Percentiles rank a stretch among this genome's conserved stretches.
phyloP scores from a whole-genome alignment of 2,329 filamentous ascomycete genomes.

The Arthrobotrys megalospora region DNA sequence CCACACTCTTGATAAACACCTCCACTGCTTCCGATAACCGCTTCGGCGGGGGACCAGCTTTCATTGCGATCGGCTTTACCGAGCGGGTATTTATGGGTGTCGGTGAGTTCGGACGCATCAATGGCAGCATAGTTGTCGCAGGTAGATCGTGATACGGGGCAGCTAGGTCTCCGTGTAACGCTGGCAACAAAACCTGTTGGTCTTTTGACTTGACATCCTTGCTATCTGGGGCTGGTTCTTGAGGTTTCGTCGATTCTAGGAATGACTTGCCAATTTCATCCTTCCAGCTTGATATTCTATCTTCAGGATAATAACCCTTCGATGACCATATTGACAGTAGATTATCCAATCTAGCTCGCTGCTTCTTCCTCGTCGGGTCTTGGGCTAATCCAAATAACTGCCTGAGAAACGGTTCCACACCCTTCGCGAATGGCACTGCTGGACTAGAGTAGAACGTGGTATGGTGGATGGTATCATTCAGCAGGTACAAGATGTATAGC shows the following conservation, averaged over 20 bases:
- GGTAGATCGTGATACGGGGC: conserved; percentile 86
- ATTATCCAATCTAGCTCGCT: conserved; percentile 76
- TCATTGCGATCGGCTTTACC: conserved; percentile 80
- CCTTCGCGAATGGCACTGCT: conserved; percentile 71
- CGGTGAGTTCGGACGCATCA: conserved; percentile 82
- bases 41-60: conserved; percentile 78
- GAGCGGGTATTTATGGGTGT: conserved; percentile 80
- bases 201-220: conserved; percentile 40
- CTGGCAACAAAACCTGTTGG: conserved; percentile 72
- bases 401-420: conserved; percentile 74
- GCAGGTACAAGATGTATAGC: conserved; percentile 81
- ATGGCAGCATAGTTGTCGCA: conserved; percentile 83
- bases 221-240: conserved; percentile 7
- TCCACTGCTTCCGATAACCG: conserved; percentile 79
- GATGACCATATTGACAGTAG: conserved; percentile 81
- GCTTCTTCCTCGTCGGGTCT: conserved; percentile 75
- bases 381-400: conserved; percentile 75
- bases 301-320: conserved; percentile 74
- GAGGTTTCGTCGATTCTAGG: conserved; percentile 61
- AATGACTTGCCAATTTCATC: conserved; percentile 70
- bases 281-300: conserved; percentile 74
- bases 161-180: conserved; percentile 81
- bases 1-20: conserved; percentile 77
- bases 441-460: conserved; percentile 72
- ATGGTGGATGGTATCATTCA: conserved; percentile 85